Percentiles rank a stretch among this genome's conserved stretches.
Evolutionary conservation across 495 filamentous ascomycete species (phyloP).

Genomic region (Aspergillus ostianus): DNA sequence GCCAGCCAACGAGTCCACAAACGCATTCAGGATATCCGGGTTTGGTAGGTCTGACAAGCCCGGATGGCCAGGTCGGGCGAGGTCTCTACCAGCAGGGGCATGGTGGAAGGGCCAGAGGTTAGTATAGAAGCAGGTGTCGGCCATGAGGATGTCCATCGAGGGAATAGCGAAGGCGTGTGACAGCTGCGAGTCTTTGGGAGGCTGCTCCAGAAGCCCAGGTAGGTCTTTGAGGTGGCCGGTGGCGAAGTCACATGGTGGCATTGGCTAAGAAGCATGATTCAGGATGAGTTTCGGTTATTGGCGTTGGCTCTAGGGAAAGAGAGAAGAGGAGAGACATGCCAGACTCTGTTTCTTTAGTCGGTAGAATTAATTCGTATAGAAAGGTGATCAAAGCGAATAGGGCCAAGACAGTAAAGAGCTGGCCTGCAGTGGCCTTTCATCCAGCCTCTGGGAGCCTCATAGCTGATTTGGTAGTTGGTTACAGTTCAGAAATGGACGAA

Average conservation of each 20-base stretch:
- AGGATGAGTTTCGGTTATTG: no score
- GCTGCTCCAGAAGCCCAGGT: background rate
- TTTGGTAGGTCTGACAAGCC: no score
- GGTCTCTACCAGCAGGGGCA: no score
- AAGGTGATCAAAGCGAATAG: background rate
- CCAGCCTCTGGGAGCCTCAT: background rate
- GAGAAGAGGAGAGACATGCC: background rate
- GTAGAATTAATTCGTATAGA: constrained; percentile 3
- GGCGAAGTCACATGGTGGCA: background rate
- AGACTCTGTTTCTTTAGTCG: constrained; percentile 7
- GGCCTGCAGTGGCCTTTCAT: background rate
- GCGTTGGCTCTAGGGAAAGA: no score
- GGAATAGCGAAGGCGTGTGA: background rate
- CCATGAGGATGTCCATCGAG: background rate
- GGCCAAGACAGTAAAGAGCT: background rate
- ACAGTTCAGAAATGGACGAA: background rate
- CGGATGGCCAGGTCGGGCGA: no score
- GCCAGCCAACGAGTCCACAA: no score
- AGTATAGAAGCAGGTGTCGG: no score
- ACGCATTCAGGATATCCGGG: no score
- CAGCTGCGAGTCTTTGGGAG: background rate
- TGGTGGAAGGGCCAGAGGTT: no score
- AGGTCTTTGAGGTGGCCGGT: constrained; percentile 1
- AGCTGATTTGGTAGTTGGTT: background rate
- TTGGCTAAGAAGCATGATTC: background rate